phyloP scores from a whole-genome alignment of 2,329 filamentous ascomycete species.

The Talaromyces sp. region DNA sequence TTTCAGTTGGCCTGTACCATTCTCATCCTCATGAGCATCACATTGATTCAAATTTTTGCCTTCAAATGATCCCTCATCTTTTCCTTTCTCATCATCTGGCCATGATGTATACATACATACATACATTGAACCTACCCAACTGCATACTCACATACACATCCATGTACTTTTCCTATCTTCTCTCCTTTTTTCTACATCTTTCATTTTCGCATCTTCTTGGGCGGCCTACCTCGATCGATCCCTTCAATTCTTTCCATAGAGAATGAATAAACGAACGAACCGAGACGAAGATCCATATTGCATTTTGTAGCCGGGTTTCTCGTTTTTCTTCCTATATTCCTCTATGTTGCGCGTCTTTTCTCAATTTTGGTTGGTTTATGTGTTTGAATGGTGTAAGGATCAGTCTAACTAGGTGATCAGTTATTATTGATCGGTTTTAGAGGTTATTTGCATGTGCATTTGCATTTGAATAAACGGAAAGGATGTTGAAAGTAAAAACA shows the following conservation, averaged over 20 bases:
- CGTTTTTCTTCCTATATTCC: background rate
- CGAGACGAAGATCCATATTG: background rate
- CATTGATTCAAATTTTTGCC: background rate
- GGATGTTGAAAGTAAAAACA: background rate
- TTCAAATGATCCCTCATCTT: background rate
- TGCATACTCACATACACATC: background rate
- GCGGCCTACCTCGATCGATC: background rate
- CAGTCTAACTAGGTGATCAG: background rate
- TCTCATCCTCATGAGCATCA: background rate
- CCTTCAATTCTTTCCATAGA: background rate
- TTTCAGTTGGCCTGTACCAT: conserved; percentile 9
- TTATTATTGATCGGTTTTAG: background rate
- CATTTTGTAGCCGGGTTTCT: conserved; percentile 1
- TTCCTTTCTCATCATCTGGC: background rate
- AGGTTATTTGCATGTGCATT: background rate
- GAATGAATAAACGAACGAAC: background rate
- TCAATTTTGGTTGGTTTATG: background rate
- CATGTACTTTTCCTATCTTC: background rate
- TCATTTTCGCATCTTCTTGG: background rate
- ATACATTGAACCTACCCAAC: background rate
- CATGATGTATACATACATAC: background rate
- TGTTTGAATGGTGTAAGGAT: background rate
- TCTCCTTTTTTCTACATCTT: background rate
- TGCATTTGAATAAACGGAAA: background rate
- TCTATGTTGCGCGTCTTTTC: background rate